Conservation (phyloP, 768 basidiomycete species). For the Leccinum longicurvipes region DNA sequence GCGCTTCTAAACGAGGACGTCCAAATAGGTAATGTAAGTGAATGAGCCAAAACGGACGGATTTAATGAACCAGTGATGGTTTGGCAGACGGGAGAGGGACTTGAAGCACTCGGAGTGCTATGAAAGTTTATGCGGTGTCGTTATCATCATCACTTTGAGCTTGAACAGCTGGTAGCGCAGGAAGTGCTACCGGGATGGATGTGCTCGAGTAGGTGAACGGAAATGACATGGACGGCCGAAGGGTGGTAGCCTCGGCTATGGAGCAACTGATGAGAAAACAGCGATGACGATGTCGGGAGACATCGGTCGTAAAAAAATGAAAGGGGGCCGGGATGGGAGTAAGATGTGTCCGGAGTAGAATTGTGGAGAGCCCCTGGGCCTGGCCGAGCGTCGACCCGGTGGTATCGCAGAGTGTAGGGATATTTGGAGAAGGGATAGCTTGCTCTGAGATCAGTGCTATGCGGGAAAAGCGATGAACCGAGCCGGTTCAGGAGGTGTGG, state of each 20-base stretch:
- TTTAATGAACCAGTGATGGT: neutral
- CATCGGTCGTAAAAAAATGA: neutral
- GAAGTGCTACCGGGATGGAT: slow-evolving; percentile 7
- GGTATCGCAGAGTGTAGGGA: slow-evolving; percentile 15
- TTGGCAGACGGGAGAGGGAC: slow-evolving; percentile 9
- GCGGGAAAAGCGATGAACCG: slow-evolving; percentile 11
- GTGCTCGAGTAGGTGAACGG: slow-evolving; percentile 8
- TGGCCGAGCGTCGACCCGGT: slow-evolving; percentile 22
- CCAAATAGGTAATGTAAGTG: slow-evolving; percentile 14
- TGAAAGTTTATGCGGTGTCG: slow-evolving; percentile 1
- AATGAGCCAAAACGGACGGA: slow-evolving; percentile 1
- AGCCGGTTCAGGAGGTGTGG: slow-evolving; percentile 17
- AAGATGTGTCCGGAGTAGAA: neutral
- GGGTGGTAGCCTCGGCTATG: slow-evolving; percentile 1
- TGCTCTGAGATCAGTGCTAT: slow-evolving; percentile 3
- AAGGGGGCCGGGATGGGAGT: neutral
- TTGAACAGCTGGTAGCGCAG: neutral
- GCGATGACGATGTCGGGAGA: slow-evolving; percentile 5
- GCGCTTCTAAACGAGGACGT: slow-evolving; percentile 13
- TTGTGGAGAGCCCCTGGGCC: slow-evolving; percentile 2
- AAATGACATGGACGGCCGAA: slow-evolving; percentile 14
- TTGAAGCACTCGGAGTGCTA: neutral
- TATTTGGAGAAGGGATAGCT: neutral
- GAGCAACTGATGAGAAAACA: neutral
- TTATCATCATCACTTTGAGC: neutral